Evolutionary conservation across 306 rosid species (phyloP).

Genomic region (Cicer pinnatifidum): DNA sequence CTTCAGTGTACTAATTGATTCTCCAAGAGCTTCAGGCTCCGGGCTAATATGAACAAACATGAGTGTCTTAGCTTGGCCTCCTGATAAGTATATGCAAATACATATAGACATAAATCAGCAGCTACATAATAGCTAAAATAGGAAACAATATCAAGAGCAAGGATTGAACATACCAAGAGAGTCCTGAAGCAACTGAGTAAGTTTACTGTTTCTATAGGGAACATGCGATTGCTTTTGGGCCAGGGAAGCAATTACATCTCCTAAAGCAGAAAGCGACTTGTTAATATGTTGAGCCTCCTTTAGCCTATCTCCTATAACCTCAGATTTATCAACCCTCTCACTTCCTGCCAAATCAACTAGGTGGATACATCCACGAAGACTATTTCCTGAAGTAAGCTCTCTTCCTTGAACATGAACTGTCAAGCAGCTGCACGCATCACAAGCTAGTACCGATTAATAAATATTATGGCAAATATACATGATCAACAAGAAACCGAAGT

Average conservation of each 20-base stretch:
- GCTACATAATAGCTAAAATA: background rate
- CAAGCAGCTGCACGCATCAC: conserved; percentile 77
- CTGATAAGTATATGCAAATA: conserved; percentile 49
- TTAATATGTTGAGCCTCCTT: conserved; percentile 98
- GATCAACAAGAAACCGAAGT: conserved; percentile 2
- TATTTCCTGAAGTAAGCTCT: conserved; percentile 68
- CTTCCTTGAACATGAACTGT: conserved; percentile 92
- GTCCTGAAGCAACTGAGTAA: conserved; percentile 92
- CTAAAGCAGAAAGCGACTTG: conserved; percentile 90
- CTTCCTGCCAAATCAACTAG: conserved; percentile 97
- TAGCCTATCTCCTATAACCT: conserved; percentile 81
- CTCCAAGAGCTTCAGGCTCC: conserved; percentile 75
- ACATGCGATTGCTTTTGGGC: conserved; percentile 84
- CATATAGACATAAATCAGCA: conserved; percentile 19
- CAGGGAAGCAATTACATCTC: conserved; percentile 93
- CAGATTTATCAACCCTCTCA: conserved; percentile 95
- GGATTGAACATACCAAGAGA: conserved; percentile 69
- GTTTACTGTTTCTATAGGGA: conserved; percentile 93
- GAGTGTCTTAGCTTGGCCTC: conserved; percentile 97
- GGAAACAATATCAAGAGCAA: background rate
- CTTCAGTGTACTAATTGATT: conserved; percentile 89
- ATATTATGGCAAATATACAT: conserved; percentile 37
- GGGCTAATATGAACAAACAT: conserved; percentile 98
- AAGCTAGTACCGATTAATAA: conserved; percentile 31
- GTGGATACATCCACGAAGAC: conserved; percentile 87